These are phyloP conservation scores for Crithidia acanthocephali DNA, from an alignment of 208 protist species.

Conservation along the genomic window DNA sequence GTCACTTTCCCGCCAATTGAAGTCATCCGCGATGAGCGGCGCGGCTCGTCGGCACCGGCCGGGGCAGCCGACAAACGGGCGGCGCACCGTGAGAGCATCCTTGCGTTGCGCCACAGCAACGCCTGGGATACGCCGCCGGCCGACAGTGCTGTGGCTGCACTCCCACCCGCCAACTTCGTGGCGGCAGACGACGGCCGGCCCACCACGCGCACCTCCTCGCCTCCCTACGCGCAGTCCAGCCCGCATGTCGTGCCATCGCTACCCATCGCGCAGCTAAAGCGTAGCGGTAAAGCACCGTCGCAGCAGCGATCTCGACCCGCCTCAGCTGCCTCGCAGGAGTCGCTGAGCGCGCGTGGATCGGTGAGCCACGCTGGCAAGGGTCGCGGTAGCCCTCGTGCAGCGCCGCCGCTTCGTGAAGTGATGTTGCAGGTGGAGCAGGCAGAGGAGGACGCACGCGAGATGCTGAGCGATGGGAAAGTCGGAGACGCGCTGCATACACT, in stretches of 20 bases:
- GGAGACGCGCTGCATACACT: conserved; percentile 13
- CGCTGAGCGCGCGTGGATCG: neutral
- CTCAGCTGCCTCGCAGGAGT: neutral
- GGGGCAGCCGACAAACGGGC: neutral
- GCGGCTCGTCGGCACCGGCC: neutral
- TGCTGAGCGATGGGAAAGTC: conserved; percentile 21
- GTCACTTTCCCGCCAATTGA: conserved; percentile 13
- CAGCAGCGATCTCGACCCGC: neutral
- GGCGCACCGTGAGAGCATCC: neutral
- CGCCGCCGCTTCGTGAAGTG: neutral
- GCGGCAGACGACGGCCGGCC: neutral
- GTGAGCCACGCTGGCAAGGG: neutral
- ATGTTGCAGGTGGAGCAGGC: conserved; percentile 11
- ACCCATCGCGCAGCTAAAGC: neutral
- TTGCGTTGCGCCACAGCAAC: neutral
- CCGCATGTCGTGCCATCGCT: neutral
- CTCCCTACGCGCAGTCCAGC: neutral
- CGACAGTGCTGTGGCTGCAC: neutral
- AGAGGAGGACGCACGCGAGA: neutral
- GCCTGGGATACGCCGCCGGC: neutral
- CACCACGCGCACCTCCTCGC: neutral
- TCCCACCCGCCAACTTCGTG: too few species aligned
- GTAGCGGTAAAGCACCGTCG: neutral
- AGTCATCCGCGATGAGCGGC: neutral
- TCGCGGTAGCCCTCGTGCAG: neutral